These are phyloP conservation scores for Spergularia marina DNA, from an alignment of 148 eudicot species.

Conservation along the genomic window DNA sequence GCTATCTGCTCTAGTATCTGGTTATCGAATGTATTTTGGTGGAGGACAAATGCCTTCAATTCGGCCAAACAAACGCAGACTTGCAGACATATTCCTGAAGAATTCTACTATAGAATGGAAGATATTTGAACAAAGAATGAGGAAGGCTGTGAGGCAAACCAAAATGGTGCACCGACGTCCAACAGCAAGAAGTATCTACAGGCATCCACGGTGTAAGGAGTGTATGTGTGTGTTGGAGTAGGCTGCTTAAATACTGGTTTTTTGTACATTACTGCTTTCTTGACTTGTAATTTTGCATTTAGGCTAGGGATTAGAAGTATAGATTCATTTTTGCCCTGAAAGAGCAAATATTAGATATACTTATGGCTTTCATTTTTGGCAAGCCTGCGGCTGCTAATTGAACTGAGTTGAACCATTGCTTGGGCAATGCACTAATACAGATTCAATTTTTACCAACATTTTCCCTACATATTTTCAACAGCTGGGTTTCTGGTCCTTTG, in stretches of 20 bases:
- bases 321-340: slow-evolving; percentile 6
- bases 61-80: slow-evolving; percentile 92
- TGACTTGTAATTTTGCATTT: slow-evolving; percentile 1
- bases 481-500: no score
- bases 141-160: slow-evolving; percentile 89
- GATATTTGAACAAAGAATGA: slow-evolving; percentile 76
- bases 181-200: slow-evolving; percentile 43
- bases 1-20: slow-evolving; percentile 84
- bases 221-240: slow-evolving; percentile 46
- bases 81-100: slow-evolving; percentile 80
- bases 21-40: slow-evolving; percentile 81
- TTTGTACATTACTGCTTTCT: slow-evolving; percentile 26
- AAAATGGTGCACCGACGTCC: slow-evolving; percentile 82
- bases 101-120: slow-evolving; percentile 90
- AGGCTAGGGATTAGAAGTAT: slow-evolving; percentile 8
- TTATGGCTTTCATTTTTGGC: slow-evolving; percentile 15
- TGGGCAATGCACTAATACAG: slow-evolving; percentile 21
- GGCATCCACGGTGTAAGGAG: slow-evolving; percentile 66
- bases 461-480: neutral
- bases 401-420: slow-evolving; percentile 19
- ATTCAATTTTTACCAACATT: slow-evolving; percentile 16
- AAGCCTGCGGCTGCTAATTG: slow-evolving; percentile 23
- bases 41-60: slow-evolving; percentile 88
- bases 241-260: neutral
- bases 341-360: slow-evolving; percentile 4